Base-by-base conservation (phyloP, 2,329 filamentous ascomycete species). In the Hymenoscyphus salicellus region DNA sequence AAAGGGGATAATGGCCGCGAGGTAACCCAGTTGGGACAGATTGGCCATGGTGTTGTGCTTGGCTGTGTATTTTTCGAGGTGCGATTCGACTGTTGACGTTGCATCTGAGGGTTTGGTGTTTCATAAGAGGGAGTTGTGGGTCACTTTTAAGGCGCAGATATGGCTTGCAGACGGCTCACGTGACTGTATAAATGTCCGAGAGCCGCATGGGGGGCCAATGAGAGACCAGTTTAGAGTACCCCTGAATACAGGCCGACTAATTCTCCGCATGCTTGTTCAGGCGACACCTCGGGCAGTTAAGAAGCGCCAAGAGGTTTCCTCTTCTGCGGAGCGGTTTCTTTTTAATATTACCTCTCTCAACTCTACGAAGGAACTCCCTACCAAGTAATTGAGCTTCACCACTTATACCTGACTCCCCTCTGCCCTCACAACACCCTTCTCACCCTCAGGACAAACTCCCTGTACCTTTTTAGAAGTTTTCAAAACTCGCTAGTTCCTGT, bases 1-100 rank as follows among this genome's bases (percentile, higher is more conserved):
- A n/a, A 73, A 52, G 7, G 71, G 69, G n/a, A 72, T 55, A 3
- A 75, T 20, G 3, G 72, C 72, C 30, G 68, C 65, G 28, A 70
- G 41, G 61, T 75, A 75, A n/a, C 71, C 65, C 20, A 74, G 59
- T 52, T 52, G 46, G 46, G 46, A 52, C 20, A 52, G 46, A 56
- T 46, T 49, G 41, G 49, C 43, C 72, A 75, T 75, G 32, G 38
- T 69, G 62, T 55, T 49, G 23, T 66, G 30, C 38, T 56, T 62
- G 52, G 59, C 60, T 61, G 33, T 32, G 30, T 23, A 30, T 26
- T 63, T 38, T 63, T 65, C 58, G 55, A 49, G 61, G 36, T 17
- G 41, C 41, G 26, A 59, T 60, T 58, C 28, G 56, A 46, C 38
- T 10, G 17, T 20, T 7, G 49, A 43, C 55, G 61, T 65, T 62